These are phyloP conservation scores for Pochonia chlamydosporia DNA, from an alignment of 2,329 filamentous ascomycete species.

Conservation along the genomic window DNA sequence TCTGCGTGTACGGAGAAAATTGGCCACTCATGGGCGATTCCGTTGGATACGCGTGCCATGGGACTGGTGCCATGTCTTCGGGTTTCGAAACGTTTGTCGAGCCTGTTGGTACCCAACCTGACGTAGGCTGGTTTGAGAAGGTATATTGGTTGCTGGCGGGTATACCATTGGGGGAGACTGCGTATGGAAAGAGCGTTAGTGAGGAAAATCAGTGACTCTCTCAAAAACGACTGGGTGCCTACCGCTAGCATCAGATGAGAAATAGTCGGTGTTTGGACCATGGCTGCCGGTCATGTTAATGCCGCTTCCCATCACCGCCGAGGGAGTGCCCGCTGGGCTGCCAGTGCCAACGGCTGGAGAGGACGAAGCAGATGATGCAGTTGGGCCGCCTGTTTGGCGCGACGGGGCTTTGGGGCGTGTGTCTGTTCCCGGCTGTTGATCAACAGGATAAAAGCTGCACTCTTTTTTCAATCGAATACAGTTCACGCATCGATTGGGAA, in stretches of 20 bases:
- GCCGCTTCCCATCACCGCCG: background rate
- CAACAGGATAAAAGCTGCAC: conserved; percentile 86
- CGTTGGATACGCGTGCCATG: conserved; percentile 45
- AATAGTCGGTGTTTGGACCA: conserved; percentile 28
- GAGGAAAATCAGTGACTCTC: background rate
- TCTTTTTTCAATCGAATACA: conserved; percentile 94
- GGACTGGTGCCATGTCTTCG: conserved; percentile 33
- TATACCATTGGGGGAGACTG: conserved; percentile 30
- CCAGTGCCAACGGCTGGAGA: conserved; percentile 41
- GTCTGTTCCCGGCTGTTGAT: conserved; percentile 58
- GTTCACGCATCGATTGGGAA: conserved; percentile 79
- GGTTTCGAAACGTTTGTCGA: conserved; percentile 34
- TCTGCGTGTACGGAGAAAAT: conserved; percentile 43
- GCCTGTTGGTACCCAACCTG: conserved; percentile 40
- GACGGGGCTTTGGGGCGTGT: conserved; percentile 35
- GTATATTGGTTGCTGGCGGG: conserved; percentile 27
- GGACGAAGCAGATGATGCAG: conserved; percentile 39
- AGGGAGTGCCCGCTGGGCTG: conserved; percentile 34
- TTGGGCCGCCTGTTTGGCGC: conserved; percentile 32
- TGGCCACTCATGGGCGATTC: conserved; percentile 45
- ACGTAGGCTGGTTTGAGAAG: conserved; percentile 31
- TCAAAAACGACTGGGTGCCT: conserved; percentile 21
- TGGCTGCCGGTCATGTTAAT: conserved; percentile 22
- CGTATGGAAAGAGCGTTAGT: background rate
- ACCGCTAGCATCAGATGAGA: conserved; percentile 37